These are phyloP conservation scores for Madurella mycetomatis DNA, from an alignment of 2,329 filamentous ascomycete species.

Conservation along the genomic window DNA sequence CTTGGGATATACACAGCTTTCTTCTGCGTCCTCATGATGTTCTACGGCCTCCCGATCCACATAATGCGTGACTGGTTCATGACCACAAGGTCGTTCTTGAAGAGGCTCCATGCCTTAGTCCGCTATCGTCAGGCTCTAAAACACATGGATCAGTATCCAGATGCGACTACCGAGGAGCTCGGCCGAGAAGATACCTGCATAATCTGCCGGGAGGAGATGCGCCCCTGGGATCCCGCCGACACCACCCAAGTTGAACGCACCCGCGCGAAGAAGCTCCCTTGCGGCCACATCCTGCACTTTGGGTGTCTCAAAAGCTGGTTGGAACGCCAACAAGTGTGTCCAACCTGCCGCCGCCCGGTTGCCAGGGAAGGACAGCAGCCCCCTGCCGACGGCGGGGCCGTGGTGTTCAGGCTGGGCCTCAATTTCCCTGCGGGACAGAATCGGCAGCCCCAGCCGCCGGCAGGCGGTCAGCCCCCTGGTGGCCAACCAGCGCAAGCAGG, in stretches of 20 bases:
- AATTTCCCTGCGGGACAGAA: constrained; percentile 33
- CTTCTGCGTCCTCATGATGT: constrained; percentile 87
- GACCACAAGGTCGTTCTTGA: constrained; percentile 86
- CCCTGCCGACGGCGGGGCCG: constrained; percentile 33
- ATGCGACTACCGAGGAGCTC: constrained; percentile 84
- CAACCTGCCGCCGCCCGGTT: constrained; percentile 85
- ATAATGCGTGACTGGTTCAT: constrained; percentile 95
- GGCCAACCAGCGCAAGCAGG: constrained; percentile 31
- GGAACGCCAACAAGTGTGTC: constrained; percentile 94
- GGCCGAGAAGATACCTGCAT: constrained; percentile 89
- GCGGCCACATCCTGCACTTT: constrained; percentile 91
- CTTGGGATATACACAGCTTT: constrained; percentile 84
- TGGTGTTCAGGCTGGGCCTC: constrained; percentile 32
- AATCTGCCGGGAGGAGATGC: constrained; percentile 96
- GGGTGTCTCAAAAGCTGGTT: constrained; percentile 95
- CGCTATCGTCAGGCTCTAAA: constrained; percentile 86
- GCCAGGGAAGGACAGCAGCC: constrained; percentile 50
- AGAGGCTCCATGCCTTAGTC: constrained; percentile 81
- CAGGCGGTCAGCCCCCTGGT: constrained; percentile 27
- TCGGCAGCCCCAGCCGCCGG: constrained; percentile 29
- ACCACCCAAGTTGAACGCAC: constrained; percentile 74
- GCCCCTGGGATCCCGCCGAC: constrained; percentile 62
- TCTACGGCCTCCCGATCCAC: constrained; percentile 94
- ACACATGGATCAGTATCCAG: constrained; percentile 92
- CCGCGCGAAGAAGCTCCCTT: constrained; percentile 91